Percentiles rank a stretch among this genome's conserved stretches.
Conservation (phyloP, 768 basidiomycete genomes). For the Boletus rubropictus region DNA sequence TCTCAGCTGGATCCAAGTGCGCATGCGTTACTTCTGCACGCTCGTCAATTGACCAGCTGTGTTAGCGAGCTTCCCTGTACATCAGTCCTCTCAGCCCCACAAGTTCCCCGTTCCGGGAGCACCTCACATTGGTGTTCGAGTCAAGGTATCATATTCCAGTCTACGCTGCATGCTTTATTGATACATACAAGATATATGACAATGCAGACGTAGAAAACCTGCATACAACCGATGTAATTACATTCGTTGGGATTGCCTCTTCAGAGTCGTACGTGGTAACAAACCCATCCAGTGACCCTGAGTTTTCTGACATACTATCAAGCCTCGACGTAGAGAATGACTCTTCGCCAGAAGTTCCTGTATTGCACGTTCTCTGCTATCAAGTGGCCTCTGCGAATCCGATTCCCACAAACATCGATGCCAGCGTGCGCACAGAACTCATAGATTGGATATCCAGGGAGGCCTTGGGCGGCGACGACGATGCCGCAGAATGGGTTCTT, state of each 20-base stretch:
- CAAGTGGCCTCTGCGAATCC: constrained; percentile 1
- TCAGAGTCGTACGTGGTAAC: constrained; percentile 54
- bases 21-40: constrained; percentile 8
- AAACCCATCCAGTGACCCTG: not conserved
- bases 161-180: not conserved
- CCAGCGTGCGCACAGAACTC: constrained; percentile 44
- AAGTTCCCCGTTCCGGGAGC: constrained; percentile 57
- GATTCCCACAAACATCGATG: constrained; percentile 6
- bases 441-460: constrained; percentile 70
- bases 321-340: constrained; percentile 38
- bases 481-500: constrained; percentile 73
- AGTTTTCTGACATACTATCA: constrained; percentile 15
- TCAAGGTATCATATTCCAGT: constrained; percentile 46
- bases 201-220: constrained; percentile 37
- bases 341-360: constrained; percentile 43
- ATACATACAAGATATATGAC: constrained; percentile 52
- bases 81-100: constrained; percentile 37
- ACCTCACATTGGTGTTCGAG: constrained; percentile 62
- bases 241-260: constrained; percentile 70
- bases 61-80: constrained; percentile 23
- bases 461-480: constrained; percentile 59
- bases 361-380: constrained; percentile 62
- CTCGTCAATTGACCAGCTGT: not conserved
- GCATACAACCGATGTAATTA: constrained; percentile 57
- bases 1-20: constrained; percentile 17